Evolutionary conservation across 805 yeast genomes (phyloP).

Genomic region (Kodamaea fukazawae): DNA sequence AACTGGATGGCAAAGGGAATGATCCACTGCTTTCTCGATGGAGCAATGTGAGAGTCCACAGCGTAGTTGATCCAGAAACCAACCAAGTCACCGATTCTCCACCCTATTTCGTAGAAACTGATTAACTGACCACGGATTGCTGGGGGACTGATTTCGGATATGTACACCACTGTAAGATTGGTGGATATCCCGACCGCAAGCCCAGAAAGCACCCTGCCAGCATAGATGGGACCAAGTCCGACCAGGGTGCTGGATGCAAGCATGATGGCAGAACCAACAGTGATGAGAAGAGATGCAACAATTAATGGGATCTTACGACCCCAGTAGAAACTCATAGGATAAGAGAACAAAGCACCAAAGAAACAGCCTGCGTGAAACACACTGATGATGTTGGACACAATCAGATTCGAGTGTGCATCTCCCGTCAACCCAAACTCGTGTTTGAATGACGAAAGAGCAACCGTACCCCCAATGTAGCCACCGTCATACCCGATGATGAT

Average conservation of each 20-base stretch:
- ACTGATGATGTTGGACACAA: conserved; percentile 34
- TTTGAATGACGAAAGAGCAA: conserved; percentile 30
- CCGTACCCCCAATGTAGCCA: conserved; percentile 42
- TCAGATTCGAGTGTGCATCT: conserved; percentile 18
- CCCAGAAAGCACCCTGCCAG: conserved; percentile 38
- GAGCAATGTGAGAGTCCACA: conserved; percentile 24
- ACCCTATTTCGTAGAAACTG: conserved; percentile 34
- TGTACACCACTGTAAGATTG: conserved; percentile 37
- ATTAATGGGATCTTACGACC: conserved; percentile 33
- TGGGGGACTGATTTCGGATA: conserved; percentile 36
- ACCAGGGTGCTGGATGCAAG: conserved; percentile 25
- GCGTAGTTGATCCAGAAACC: conserved; percentile 40
- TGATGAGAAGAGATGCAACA: conserved; percentile 30
- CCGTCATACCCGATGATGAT: conserved; percentile 42
- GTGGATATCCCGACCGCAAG: conserved; percentile 36
- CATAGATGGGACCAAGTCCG: conserved; percentile 38
- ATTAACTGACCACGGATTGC: conserved; percentile 34
- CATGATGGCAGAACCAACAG: conserved; percentile 38
- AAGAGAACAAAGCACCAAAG: conserved; percentile 37
- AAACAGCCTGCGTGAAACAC: conserved; percentile 42
- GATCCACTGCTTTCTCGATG: conserved; percentile 33
- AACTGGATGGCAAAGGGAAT: conserved; percentile 41
- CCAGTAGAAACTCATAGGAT: conserved; percentile 33
- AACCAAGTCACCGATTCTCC: conserved; percentile 40
- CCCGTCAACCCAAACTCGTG: conserved; percentile 31